Base-by-base conservation (phyloP, 2,329 filamentous ascomycete genomes). In the Orbilia oligospora region DNA sequence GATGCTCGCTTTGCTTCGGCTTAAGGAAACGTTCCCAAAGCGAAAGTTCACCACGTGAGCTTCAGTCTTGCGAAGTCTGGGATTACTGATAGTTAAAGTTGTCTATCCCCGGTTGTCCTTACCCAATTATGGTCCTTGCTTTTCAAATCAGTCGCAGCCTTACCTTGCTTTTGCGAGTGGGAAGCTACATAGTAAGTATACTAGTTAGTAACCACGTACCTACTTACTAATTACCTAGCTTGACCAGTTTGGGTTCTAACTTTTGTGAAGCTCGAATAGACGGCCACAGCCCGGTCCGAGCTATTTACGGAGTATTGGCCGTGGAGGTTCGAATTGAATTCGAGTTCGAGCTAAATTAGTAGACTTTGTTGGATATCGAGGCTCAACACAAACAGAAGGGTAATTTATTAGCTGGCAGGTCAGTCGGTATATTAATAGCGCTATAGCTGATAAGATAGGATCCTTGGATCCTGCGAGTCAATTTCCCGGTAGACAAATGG, bases 1-100 rank as follows among this genome's bases (percentile, higher is more conserved):
- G 67, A 55, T 77, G 73, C 51, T 77, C 73, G 73, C 73, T 77
- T 77, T 77, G 73, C 73, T 71, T 71, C 73, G 73, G 73, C 73
- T 77, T 77, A 67, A 66, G 69, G 61, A 61, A 55, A 49, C n/a
- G 27, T 6, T 24, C 24, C 30, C n/a, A 9, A 48, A 48, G 9
- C 22, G 9, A 24, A 24, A 24, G 22, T 51, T 20, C 30, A 61
- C 66, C 73, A 77, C 73, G 73, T 77, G 73, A 77, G 61, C 4
- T n/a, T n/a, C 24, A 6, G 27, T 3, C 53, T 20, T 53, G 44
- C 56, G 6, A 58, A 49, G 53, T n/a, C 53, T 41, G 18, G 33
- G 41, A 38, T 48, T 20, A 51, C 24, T 61, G 53, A 49, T 30
- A 41, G 63, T 68, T 20, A 20, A 20, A 46, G 16, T 6, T 46